Evolutionary conservation across 345 rosid species (phyloP).

Genomic region (Citropsis articulata): DNA sequence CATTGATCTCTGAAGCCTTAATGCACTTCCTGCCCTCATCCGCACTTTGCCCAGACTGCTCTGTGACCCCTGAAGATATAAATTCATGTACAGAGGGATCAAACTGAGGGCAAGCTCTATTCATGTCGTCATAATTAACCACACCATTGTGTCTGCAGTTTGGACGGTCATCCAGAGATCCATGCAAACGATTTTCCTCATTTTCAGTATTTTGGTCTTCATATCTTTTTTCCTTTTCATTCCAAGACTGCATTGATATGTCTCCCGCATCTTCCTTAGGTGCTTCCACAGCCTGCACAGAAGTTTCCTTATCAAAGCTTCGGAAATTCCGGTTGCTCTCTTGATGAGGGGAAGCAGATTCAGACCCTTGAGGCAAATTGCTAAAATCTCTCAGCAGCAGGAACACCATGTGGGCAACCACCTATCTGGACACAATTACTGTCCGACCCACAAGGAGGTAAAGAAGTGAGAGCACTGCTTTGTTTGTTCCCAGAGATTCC

Average conservation of each 20-base stretch:
- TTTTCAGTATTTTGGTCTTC: constrained; percentile 22
- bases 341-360: constrained; percentile 32
- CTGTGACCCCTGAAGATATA: constrained; percentile 19
- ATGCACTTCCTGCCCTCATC: constrained; percentile 34
- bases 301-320: constrained; percentile 15
- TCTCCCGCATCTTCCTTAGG: constrained; percentile 19
- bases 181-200: constrained; percentile 12
- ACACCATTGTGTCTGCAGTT: constrained; percentile 4
- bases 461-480: constrained; percentile 13
- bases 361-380: constrained; percentile 20
- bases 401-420: constrained; percentile 21
- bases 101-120: not conserved
- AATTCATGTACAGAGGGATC: constrained; percentile 3
- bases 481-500: constrained; percentile 18
- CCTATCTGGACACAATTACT: constrained; percentile 21
- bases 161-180: constrained; percentile 11
- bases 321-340: constrained; percentile 31
- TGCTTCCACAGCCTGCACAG: constrained; percentile 12
- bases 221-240: constrained; percentile 17
- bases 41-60: constrained; percentile 29
- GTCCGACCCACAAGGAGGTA: constrained; percentile 28
- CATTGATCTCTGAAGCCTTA: constrained; percentile 33
- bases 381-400: constrained; percentile 24
- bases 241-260: constrained; percentile 17
- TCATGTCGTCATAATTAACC: not conserved